Base-by-base conservation (phyloP, 495 filamentous ascomycete species). In the Pseudomonodictys pantanalensis region DNA sequence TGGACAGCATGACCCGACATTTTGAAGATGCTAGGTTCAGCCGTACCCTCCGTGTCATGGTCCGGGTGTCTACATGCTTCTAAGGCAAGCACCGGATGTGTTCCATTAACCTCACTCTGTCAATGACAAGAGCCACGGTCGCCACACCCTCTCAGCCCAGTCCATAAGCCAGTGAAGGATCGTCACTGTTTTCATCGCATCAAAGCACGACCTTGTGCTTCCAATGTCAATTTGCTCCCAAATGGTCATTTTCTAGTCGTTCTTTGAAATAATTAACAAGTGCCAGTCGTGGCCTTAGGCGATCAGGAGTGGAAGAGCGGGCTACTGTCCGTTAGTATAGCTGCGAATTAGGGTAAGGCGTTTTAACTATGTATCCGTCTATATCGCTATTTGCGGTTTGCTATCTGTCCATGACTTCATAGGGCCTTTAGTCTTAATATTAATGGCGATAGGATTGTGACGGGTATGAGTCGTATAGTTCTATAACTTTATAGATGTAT, bases 211-310 rank as follows among this genome's bases (percentile, higher is more conserved):
- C 44, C 60, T 64, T 26, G 61, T 64, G 41, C 56, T 64, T 22
- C 61, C 60, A 9, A 67, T 30, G 50, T 56, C 50, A 38, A 64
- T 64, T 41, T 64, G 18, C 7, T 64, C 53, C 60, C 64, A 43
- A 11, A 67, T 60, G 15, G 54, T 32, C 30, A 29, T 63, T 29
- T 58, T 58, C 24, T 54, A n/a, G 46, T 29, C 64, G 49, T 60
- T 50, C 22, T 25, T 60, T 2, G 55, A 56, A n/a, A 64, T 47
- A 29, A 64, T 54, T n/a, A 67, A 24, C 23, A 67, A 44, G 52
- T 64, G 64, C 64, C 60, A 67, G 38, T 67, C 55, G 33, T 67
- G 60, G n/a, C 64, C 64, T 44, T 67, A 61, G 12, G 50, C 61
- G 56, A 64, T 64, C 20, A 64, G 55, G 22, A 67, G 43, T 47